Evolutionary conservation across 2,329 filamentous ascomycete genomes (phyloP), one percentile per base, ranked within the genome.

Genomic region (Pseudocercospora macadamiae): DNA sequence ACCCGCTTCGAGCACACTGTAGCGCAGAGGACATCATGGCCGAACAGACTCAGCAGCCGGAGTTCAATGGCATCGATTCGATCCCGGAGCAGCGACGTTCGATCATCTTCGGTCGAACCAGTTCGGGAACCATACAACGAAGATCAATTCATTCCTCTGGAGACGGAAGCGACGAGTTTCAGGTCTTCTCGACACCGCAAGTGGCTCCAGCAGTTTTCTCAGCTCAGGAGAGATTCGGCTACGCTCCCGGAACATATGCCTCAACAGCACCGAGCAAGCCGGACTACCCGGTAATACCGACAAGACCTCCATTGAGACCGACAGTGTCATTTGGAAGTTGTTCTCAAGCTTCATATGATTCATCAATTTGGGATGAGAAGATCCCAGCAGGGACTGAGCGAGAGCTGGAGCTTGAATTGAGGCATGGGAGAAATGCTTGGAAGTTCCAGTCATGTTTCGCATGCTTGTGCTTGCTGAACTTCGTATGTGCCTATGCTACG

Each of bases 151-250:
- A 51, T 23, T 36, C 48, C 48, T 28, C 53, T 32, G 14, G 51
- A 55, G 42, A 54, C 42, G 44, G 57, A 30, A 34, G 54, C 42
- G 4, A 39, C 12, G 37, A 48, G 44, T 23, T 44, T 54, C 37
- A 51, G 26, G 25, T 25, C 51, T 12, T 55, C 44, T n/a, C 42
- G 47, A 7, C 56, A 52, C 28, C 48, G 51, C 51, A 52, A 54
- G 26, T 49, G 51, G 44, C 55, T 61, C 21, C 39, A 53, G 14
- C 52, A 49, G 14, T 42, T 32, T 23, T 32, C 36, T 30, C 57
- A 59, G 23, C 62, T 60, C 23, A 60, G 64, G 36, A 59, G 60
- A 39, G 66, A 64, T 48, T 66, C 66, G 36, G 60, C 60, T 30
- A 68, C 64, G 23, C 54, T 68, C 1, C 55, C 45, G 10, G 52